Base-by-base conservation (phyloP, 2,329 filamentous ascomycete species). In the Capronia americana region DNA sequence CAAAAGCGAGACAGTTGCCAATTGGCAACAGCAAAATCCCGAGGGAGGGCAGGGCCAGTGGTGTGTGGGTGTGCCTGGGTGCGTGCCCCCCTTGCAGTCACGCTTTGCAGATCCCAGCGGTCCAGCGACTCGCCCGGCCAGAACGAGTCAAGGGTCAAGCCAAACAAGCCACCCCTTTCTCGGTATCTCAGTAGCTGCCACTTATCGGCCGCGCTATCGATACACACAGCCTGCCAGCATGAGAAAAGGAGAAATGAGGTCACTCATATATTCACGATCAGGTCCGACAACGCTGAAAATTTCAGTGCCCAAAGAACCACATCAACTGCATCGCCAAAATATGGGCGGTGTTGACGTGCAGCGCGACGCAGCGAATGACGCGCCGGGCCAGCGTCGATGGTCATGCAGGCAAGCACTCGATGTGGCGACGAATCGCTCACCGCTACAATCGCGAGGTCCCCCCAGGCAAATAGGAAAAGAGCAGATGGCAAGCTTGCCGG, bases 121-220 rank as follows among this genome's bases (percentile, higher is more conserved):
- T 53, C 34, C 60, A 63, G 54, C 57, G 57, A 51, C 17, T 59
- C 57, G 57, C 57, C 57, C 51, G 53, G 54, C 61, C 44, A 41
- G 54, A 57, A 58, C 57, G 20, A 57, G 61, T 57, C 61, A 58
- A 64, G 54, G 38, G 26, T 51, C 48, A 17, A 23, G 48, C 48
- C 48, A 44, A 28, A 51, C 48, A 51, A 51, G 48, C 48, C 48
- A 51, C 20, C 48, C 48, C 48, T 28, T 51, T 23, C 20, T 26
- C 48, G 48, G 41, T 54, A 59, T 59, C 60, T 63, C 59, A n/a
- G 38, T 44, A 44, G 17, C 66, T 62, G 54, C 55, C 63, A 53
- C 32, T 61, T 61, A 69, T 69, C 66, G 60, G 41, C 41, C 48
- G 48, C 57, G 44, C 60, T 69, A 69, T 69, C 67, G 67, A 69